Percentiles rank a stretch among this genome's conserved stretches.
Evolutionary conservation across 2,329 filamentous ascomycete species (phyloP).

Genomic region (Aureobasidium sp.): DNA sequence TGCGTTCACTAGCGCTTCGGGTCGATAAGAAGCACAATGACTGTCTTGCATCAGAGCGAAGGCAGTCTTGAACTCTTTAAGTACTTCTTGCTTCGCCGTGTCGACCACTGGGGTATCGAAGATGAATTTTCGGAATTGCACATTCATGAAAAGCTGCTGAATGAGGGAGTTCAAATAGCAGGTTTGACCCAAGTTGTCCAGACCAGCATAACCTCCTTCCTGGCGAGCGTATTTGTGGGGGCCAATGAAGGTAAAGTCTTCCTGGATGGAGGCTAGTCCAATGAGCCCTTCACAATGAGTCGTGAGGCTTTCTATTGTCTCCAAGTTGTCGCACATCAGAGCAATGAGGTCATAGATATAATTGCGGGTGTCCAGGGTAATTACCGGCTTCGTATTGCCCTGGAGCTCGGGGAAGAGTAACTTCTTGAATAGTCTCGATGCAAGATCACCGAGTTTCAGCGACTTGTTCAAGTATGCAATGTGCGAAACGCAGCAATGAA

Average conservation of each 20-base stretch:
- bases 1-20: conserved; percentile 61
- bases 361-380: conserved; percentile 31
- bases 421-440: conserved; percentile 21
- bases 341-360: conserved; percentile 33
- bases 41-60: conserved; percentile 85
- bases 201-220: conserved; percentile 73
- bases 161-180: conserved; percentile 95
- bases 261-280: not conserved
- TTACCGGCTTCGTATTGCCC: not conserved
- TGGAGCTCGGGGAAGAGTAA: conserved; percentile 23
- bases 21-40: conserved; percentile 65
- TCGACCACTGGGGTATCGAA: conserved; percentile 48
- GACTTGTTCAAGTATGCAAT: conserved; percentile 28
- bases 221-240: conserved; percentile 54
- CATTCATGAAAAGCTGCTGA: conserved; percentile 94
- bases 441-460: conserved; percentile 22
- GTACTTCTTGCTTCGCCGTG: conserved; percentile 56
- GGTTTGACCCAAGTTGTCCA: conserved; percentile 90
- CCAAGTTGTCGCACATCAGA: conserved; percentile 28
- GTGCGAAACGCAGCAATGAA: conserved; percentile 29
- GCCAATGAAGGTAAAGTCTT: not conserved
- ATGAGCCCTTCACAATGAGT: conserved; percentile 18
- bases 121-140: conserved; percentile 78
- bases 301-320: conserved; percentile 18
- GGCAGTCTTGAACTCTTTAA: conserved; percentile 70